phyloP scores from a whole-genome alignment of 371 early-diverging fungal species.

The Mucor mucedo region DNA sequence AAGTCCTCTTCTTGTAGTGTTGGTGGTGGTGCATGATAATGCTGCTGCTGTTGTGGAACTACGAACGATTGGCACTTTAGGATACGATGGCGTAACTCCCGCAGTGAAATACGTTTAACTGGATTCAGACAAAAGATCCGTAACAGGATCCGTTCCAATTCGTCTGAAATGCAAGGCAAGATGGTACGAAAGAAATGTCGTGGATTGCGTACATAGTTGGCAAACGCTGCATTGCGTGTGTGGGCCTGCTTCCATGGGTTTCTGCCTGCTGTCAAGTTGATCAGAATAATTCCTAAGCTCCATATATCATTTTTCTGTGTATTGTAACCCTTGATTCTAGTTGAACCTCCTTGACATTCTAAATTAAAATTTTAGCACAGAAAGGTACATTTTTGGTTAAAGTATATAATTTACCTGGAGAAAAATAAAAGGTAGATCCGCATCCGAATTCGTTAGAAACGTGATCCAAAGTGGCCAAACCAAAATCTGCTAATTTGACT shows the following conservation, averaged over 20 bases:
- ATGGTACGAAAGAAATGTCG: conserved; percentile 66
- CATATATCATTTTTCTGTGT: conserved; percentile 84
- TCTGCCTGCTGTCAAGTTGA: conserved; percentile 76
- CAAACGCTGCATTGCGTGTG: conserved; percentile 71
- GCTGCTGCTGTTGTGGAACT: background rate
- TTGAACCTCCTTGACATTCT: conserved; percentile 77
- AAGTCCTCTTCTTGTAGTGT: background rate
- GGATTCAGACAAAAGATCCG: conserved; percentile 79
- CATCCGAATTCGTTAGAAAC: conserved; percentile 79
- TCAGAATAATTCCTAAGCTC: conserved; percentile 83
- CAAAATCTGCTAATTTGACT: conserved; percentile 81
- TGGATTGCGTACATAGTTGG: conserved; percentile 64
- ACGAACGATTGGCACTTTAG: conserved; percentile 63
- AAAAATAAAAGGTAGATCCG: conserved; percentile 90
- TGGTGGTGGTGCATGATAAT: background rate
- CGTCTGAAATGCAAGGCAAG: conserved; percentile 69
- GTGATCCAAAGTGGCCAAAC: conserved; percentile 70
- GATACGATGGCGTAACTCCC: conserved; percentile 64
- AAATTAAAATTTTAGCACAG: conserved; percentile 14
- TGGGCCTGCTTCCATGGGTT: conserved; percentile 86
- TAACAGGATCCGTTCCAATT: conserved; percentile 72
- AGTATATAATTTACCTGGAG: conserved; percentile 65
- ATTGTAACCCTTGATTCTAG: conserved; percentile 58
- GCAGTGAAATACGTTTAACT: conserved; percentile 67
- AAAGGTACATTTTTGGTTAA: background rate